These are phyloP conservation scores for Fistulifera solaris DNA, from an alignment of 108 stramenopile genomes.

Conservation along the genomic window DNA sequence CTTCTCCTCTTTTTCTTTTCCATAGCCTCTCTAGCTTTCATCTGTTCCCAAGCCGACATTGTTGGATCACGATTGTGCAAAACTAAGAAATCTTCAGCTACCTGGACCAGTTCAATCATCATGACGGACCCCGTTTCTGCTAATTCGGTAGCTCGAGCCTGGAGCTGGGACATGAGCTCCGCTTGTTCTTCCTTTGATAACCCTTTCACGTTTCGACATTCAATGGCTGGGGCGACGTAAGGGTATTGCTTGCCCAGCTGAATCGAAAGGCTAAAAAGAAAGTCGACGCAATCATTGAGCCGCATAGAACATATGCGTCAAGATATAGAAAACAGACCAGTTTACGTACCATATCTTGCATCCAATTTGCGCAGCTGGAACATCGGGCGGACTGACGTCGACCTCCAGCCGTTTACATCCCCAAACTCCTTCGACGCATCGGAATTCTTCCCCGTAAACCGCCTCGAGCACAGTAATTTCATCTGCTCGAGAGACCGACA, in stretches of 20 bases:
- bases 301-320: too few relatives aligned
- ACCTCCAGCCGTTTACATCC: constrained; percentile 29
- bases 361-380: constrained; percentile 18
- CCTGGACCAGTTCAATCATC: constrained; percentile 67
- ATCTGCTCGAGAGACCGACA: constrained; percentile 54
- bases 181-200: constrained; percentile 27
- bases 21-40: constrained; percentile 39
- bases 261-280: constrained; percentile 25
- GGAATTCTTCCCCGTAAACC: constrained; percentile 70
- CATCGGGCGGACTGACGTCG: constrained; percentile 33
- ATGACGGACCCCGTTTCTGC: constrained; percentile 50
- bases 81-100: constrained; percentile 61
- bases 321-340: too few relatives aligned
- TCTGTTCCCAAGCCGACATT: constrained; percentile 52
- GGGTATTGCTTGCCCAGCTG: constrained; percentile 60
- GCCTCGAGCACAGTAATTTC: constrained; percentile 66
- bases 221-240: constrained; percentile 47
- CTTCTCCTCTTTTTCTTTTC: constrained; percentile 20
- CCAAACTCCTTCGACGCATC: constrained; percentile 34
- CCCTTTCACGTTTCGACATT: constrained; percentile 39
- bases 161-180: constrained; percentile 25
- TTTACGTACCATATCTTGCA: constrained; percentile 3
- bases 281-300: too few relatives aligned
- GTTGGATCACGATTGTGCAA: constrained; percentile 45
- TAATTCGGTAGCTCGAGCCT: constrained; percentile 37